Percentiles rank a stretch among this genome's conserved stretches.
Evolutionary conservation across 148 eudicot species (phyloP).

Genomic region (Bassia scoparia): DNA sequence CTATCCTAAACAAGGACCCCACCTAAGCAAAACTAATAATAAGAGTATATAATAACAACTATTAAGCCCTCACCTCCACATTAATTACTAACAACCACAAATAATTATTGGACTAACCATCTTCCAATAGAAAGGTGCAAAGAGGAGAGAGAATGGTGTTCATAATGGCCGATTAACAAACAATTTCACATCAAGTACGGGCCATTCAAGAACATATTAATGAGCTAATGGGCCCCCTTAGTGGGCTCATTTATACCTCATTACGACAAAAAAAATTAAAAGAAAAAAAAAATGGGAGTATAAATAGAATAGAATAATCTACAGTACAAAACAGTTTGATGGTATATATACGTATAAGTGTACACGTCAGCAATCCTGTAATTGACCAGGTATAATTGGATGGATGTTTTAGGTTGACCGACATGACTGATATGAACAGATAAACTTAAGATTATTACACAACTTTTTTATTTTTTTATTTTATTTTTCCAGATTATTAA

Average conservation of each 20-base stretch:
- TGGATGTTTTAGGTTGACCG: constrained; percentile 4
- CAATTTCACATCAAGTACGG: constrained; percentile 4
- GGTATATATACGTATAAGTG: not conserved
- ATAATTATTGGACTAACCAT: constrained; percentile 14
- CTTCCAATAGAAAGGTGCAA: not conserved
- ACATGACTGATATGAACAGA: too few relatives aligned
- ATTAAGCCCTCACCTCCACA: not conserved
- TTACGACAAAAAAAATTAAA: not conserved
- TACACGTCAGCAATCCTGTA: constrained; percentile 15
- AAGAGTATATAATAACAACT: too few relatives aligned
- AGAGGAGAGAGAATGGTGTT: not conserved
- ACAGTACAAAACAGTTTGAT: not conserved
- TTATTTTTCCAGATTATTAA: too few relatives aligned
- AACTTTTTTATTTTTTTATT: too few relatives aligned
- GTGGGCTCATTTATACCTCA: constrained; percentile 2
- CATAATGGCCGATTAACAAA: constrained; percentile 9
- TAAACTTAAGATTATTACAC: too few relatives aligned
- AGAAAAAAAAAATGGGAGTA: not conserved
- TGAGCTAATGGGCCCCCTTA: not conserved
- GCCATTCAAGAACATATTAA: constrained; percentile 14
- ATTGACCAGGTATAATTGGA: not conserved
- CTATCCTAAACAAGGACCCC: constrained; percentile 3
- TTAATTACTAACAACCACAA: constrained; percentile 15
- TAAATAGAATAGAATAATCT: not conserved
- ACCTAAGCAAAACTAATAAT: not conserved